Base-by-base conservation (phyloP, 2,329 filamentous ascomycete species). In the Fusarium burgessii region DNA sequence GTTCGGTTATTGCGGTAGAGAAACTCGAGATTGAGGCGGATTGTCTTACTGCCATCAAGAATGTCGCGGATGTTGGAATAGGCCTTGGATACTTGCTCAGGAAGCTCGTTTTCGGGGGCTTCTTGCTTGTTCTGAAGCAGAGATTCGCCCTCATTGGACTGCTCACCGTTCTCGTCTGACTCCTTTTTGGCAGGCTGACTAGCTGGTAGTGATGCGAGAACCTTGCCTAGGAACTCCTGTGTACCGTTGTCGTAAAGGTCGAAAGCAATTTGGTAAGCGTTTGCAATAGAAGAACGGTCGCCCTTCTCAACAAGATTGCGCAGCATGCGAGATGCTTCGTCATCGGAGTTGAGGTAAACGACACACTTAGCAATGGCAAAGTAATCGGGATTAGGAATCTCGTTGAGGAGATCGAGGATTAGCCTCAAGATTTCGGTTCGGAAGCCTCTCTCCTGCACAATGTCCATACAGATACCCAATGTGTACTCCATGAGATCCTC, bases 171-270 rank as follows among this genome's bases (percentile, higher is more conserved):
- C 41, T 87, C 83, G 58, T 85, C 79, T 52, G 78, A 70, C 17
- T 81, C 69, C 57, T 82, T 82, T 67, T 87, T 83, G 15, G 81
- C 67, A 61, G 75, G 56, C 58, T 87, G 83, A 14, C 82, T 81
- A 20, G 87, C 85, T 1, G 94, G 93, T 35, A 98, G 85, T 47
- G 93, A 90, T 63, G 93, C 90, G 77, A 95, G 91, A 46, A 99
- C 93, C 82, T 96, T 98, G 73, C 91, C 91, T 27, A 99, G 83
- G 76, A 99, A 99, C 79, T 98, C 96, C 77, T 99, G 96, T 0
- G 96, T 98, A 74, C 96, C 96, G 78, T 99, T 99, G 83, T 99
- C 96, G 81, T 98, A 98, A 9, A 99, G 87, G 77, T 99, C 96
- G 77, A 99, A 99, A 3, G 95, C 96, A 62, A 99, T 97, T 80